Evolutionary conservation across 2,329 filamentous ascomycete genomes (phyloP), one percentile per base, ranked within the genome.

Genomic region (Hymenoscyphus repandus): DNA sequence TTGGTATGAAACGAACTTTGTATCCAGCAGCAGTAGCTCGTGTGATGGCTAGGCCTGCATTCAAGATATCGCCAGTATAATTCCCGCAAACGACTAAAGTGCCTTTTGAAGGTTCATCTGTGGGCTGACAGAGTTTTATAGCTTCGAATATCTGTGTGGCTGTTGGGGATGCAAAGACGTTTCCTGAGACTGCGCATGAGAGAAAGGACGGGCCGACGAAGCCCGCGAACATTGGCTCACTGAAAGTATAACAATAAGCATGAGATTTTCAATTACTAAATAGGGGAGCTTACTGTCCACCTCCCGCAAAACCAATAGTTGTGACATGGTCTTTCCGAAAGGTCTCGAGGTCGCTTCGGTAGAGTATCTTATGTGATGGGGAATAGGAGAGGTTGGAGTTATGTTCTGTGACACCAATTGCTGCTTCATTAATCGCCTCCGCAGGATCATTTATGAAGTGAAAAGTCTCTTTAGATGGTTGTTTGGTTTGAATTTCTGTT

Each of bases 21-120:
- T 58, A 58, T 6, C 59, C 58, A 13, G 54, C 53, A 11, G 55
- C 59, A 7, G 47, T 56, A 13, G 69, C 70, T 39, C 68, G 62
- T 18, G 69, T 70, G 13, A 70, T 68, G 1, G 70, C 70, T 31
- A 72, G 51, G 0, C 69, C 69, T 15, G 69, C 68, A 54, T 72
- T 70, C 45, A 72, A 52, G 12, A 70, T 70, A 55, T 72, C 70
- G 4, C 70, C 70, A 1, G 70, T 72, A 50, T 72, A 72, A 47
- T 72, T 72, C 5, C 67, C 68, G 42, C 69, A 70, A 6, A 72
- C 68, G 6, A 72, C 50, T 2, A 60, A 40, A 1, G 56, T 61
- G 1, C 58, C 59, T 43, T 53, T 55, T 1, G 57, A 58, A 20
- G 49, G 13, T 3, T 44, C n/a, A 20, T 47, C 32, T 6, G 47